These are phyloP conservation scores for Phytophthora quininea DNA, from an alignment of 352 stramenopile species.

Conservation along the genomic window DNA sequence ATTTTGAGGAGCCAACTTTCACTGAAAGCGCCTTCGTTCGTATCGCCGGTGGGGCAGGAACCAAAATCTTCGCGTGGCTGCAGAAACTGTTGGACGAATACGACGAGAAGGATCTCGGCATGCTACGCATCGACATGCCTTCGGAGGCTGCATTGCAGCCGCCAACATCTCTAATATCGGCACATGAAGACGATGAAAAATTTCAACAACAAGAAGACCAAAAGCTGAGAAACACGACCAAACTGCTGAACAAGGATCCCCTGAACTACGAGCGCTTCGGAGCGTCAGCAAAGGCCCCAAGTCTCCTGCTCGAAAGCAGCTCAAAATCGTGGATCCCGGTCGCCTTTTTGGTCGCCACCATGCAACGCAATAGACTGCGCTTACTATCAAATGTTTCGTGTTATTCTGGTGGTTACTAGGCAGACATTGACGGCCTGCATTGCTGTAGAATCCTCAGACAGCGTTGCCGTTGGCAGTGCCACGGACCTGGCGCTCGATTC, in stretches of 20 bases:
- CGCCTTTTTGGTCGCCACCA: constrained; percentile 46
- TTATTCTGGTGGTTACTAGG: constrained; percentile 15
- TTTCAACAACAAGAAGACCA: constrained; percentile 12
- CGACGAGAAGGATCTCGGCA: constrained; percentile 58
- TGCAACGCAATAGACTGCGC: constrained; percentile 20
- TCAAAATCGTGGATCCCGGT: constrained; percentile 58
- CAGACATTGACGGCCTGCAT: background rate
- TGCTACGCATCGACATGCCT: constrained; percentile 30
- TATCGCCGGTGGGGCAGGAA: constrained; percentile 52
- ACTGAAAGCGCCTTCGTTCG: constrained; percentile 58
- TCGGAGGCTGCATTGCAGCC: constrained; percentile 4
- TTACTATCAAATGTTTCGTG: constrained; percentile 19
- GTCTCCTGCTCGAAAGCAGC: constrained; percentile 20
- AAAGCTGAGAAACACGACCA: constrained; percentile 4
- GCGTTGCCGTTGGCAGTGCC: constrained; percentile 39
- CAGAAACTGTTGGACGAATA: constrained; percentile 65
- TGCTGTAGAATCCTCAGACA: constrained; percentile 9
- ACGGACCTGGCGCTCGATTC: constrained; percentile 83
- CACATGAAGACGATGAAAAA: constrained; percentile 12
- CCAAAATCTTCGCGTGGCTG: constrained; percentile 70
- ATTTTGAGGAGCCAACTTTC: constrained; percentile 69
- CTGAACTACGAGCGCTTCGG: constrained; percentile 21
- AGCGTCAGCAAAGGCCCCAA: constrained; percentile 23
- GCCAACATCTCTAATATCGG: constrained; percentile 7
- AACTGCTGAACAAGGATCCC: constrained; percentile 14